A percentile compares a stretch with the other conserved stretches of the same genome.
Evolutionary conservation across 805 yeast species (phyloP).

Genomic region (Limtongia smithiae): DNA sequence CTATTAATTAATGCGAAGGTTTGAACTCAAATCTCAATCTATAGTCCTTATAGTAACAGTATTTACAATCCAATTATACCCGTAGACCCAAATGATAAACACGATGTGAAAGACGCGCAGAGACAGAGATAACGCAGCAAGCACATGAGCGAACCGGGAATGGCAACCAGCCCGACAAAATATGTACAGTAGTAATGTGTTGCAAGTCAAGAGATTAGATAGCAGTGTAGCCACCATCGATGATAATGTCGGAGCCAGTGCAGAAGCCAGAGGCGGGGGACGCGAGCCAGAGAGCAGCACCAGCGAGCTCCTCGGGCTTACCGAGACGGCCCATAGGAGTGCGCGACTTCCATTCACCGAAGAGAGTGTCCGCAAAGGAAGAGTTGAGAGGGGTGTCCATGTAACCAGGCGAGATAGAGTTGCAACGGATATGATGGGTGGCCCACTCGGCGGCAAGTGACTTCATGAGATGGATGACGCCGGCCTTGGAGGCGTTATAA

Average conservation of each 20-base stretch:
- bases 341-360: constrained; percentile 57
- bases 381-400: constrained; percentile 67
- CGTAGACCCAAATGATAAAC: too few species aligned
- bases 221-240: constrained; percentile 57
- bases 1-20: too few species aligned
- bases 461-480: constrained; percentile 61
- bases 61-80: too few species aligned
- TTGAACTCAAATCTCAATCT: too few species aligned
- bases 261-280: constrained; percentile 56
- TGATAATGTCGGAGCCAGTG: constrained; percentile 63
- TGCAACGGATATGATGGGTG: constrained; percentile 59
- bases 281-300: constrained; percentile 61
- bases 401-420: constrained; percentile 67
- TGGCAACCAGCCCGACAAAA: too few species aligned
- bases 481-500: constrained; percentile 72
- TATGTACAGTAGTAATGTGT: neutral
- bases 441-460: constrained; percentile 77
- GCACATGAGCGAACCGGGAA: too few species aligned
- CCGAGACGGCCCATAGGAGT: constrained; percentile 69
- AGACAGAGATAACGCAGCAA: too few species aligned
- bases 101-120: too few species aligned
- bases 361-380: constrained; percentile 47
- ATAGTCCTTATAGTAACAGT: too few species aligned
- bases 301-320: constrained; percentile 63
- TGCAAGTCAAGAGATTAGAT: constrained; percentile 2